These are phyloP conservation scores for Trichosporon ovoides DNA, from an alignment of 1,284 basidiomycete species.

Conservation along the genomic window DNA sequence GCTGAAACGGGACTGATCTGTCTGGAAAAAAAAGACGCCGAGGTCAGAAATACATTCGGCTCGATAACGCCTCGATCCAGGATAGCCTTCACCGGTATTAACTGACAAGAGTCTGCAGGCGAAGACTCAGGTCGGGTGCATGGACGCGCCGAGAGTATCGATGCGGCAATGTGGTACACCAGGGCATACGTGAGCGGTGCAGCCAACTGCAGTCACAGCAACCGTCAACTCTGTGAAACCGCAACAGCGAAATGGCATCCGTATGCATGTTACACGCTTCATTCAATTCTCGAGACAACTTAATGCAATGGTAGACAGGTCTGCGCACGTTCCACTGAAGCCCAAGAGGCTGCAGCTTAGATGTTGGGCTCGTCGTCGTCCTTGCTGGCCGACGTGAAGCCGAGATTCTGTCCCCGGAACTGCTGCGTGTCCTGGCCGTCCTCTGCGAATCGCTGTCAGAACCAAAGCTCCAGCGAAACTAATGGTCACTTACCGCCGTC, in stretches of 20 bases:
- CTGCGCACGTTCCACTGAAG: neutral
- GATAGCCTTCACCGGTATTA: neutral
- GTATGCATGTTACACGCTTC: neutral
- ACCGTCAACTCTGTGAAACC: too few species aligned
- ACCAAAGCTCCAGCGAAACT: neutral
- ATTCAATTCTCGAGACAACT: slow-evolving; percentile 4
- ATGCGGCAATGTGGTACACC: too few species aligned
- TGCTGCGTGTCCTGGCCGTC: slow-evolving; percentile 16
- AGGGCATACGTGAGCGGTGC: too few species aligned
- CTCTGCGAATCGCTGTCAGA: neutral
- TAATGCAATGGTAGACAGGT: neutral
- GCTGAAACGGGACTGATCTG: too few species aligned
- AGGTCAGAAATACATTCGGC: too few species aligned
- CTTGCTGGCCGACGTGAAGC: slow-evolving; percentile 16
- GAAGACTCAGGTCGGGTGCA: too few species aligned
- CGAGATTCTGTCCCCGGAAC: slow-evolving; percentile 24
- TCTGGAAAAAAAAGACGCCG: too few species aligned
- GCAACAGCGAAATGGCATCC: too few species aligned
- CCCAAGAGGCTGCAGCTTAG: slow-evolving; percentile 2
- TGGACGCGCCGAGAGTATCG: too few species aligned
- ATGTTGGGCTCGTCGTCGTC: slow-evolving; percentile 23
- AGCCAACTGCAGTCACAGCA: too few species aligned
- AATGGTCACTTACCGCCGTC: slow-evolving; percentile 28
- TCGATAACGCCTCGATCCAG: neutral
- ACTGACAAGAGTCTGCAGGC: neutral